A percentile compares a stretch with the other conserved stretches of the same genome.
These are phyloP conservation scores for Alternaria sp. DNA, from an alignment of 2,329 filamentous ascomycete genomes.

Conservation along the genomic window DNA sequence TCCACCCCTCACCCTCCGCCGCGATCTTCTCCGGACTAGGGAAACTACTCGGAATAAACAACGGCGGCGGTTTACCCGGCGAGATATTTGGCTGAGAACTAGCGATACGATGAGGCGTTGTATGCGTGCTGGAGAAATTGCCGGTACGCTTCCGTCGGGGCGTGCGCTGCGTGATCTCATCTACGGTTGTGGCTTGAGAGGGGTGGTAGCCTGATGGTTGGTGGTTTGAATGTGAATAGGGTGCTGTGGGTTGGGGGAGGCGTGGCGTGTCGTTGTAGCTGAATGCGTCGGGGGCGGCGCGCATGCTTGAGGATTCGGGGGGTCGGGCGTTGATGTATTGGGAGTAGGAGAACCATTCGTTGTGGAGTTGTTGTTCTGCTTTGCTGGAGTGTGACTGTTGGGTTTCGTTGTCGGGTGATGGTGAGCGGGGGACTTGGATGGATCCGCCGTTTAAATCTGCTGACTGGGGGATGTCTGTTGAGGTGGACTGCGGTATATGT, in stretches of 20 bases:
- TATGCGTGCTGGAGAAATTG: constrained; percentile 20
- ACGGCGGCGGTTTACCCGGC: constrained; percentile 34
- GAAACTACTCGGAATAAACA: constrained; percentile 45
- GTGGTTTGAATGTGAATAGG: background rate
- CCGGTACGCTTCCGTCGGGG: constrained; percentile 22
- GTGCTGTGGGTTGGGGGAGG: background rate
- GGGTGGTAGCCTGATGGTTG: constrained; percentile 14
- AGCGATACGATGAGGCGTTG: constrained; percentile 30
- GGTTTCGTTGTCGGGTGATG: constrained; percentile 24
- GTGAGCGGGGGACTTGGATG: constrained; percentile 34
- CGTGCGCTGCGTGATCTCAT: constrained; percentile 33
- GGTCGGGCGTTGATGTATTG: constrained; percentile 31
- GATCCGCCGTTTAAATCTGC: constrained; percentile 26
- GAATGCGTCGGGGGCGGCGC: constrained; percentile 30
- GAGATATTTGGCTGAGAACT: constrained; percentile 29
- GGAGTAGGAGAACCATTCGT: constrained; percentile 41
- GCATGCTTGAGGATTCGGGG: constrained; percentile 36
- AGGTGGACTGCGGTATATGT: background rate
- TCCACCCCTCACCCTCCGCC: constrained; percentile 31
- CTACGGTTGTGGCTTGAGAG: constrained; percentile 46
- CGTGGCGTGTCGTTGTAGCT: constrained; percentile 37
- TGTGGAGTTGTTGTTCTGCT: constrained; percentile 43
- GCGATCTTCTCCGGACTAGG: constrained; percentile 34
- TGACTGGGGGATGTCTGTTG: constrained; percentile 11
- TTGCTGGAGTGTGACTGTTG: constrained; percentile 40